Conservation (phyloP, 805 yeast genomes). For the Alloascoidea africana region DNA sequence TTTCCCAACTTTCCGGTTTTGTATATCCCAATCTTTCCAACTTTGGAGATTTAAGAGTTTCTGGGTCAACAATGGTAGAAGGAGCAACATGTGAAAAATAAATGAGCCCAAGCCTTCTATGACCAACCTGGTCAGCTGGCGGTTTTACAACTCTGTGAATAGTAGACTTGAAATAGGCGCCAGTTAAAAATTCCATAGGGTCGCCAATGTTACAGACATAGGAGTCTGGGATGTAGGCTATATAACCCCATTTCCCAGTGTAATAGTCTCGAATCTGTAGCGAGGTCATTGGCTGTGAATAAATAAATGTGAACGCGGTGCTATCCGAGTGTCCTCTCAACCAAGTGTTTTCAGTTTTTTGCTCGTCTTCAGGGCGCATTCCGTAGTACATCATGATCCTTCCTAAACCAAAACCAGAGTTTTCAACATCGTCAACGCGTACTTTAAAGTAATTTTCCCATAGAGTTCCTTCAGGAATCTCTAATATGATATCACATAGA, state of each 20-base stretch:
- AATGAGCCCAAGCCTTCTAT: slow-evolving; percentile 24
- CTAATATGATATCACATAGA: slow-evolving; percentile 28
- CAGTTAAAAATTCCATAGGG: slow-evolving; percentile 25
- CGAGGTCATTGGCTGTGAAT: slow-evolving; percentile 25
- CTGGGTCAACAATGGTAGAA: slow-evolving; percentile 25
- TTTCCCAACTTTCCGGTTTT: slow-evolving; percentile 20
- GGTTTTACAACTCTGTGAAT: slow-evolving; percentile 34
- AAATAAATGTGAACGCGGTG: slow-evolving; percentile 24
- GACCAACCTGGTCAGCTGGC: slow-evolving; percentile 23
- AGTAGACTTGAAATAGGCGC: slow-evolving; percentile 30
- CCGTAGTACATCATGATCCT: slow-evolving; percentile 24
- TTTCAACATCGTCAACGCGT: slow-evolving; percentile 15
- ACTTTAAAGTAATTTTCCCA: slow-evolving; percentile 22
- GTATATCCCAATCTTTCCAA: slow-evolving; percentile 19
- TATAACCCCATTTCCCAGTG: slow-evolving; percentile 22
- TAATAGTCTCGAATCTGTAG: slow-evolving; percentile 23
- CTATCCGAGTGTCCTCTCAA: slow-evolving; percentile 33
- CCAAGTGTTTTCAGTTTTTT: slow-evolving; percentile 24
- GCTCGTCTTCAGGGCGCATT: slow-evolving; percentile 15
- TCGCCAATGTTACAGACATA: slow-evolving; percentile 27
- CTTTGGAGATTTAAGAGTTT: slow-evolving; percentile 22
- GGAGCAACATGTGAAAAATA: slow-evolving; percentile 26
- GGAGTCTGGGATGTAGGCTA: slow-evolving; percentile 20
- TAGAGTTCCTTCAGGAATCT: slow-evolving; percentile 30
- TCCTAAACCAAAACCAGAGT: slow-evolving; percentile 25